These are phyloP conservation scores for Picochlorum sp. DNA, from an alignment of 139 green algal species.

Conservation along the genomic window DNA sequence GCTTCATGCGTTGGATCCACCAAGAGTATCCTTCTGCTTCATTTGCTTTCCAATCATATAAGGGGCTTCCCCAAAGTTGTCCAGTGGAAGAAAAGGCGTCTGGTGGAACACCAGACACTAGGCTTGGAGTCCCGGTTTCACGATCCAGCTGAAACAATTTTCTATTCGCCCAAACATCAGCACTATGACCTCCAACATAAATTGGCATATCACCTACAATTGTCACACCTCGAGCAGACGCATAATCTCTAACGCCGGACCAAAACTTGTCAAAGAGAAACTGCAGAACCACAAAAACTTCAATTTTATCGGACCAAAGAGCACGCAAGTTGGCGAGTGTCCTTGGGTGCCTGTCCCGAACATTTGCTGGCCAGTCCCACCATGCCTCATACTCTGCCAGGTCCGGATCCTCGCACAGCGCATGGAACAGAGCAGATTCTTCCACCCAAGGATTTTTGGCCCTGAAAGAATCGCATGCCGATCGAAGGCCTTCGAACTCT, in stretches of 20 bases:
- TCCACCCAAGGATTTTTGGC: constrained; percentile 77
- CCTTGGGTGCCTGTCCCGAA: constrained; percentile 39
- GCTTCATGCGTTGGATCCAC: constrained; percentile 77
- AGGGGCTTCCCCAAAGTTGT: constrained; percentile 93
- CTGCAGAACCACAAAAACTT: constrained; percentile 84
- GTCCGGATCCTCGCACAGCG: constrained; percentile 31
- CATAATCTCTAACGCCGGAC: constrained; percentile 73
- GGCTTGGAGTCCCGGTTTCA: constrained; percentile 23
- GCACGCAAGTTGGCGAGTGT: constrained; percentile 29
- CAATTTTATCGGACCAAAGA: constrained; percentile 53
- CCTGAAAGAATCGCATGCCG: constrained; percentile 42
- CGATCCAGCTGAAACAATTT: constrained; percentile 59
- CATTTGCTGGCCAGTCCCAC: constrained; percentile 83
- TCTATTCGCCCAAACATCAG: constrained; percentile 93
- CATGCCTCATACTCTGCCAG: constrained; percentile 46
- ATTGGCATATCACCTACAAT: constrained; percentile 98
- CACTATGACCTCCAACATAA: constrained; percentile 87
- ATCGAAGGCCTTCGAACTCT: constrained; percentile 31
- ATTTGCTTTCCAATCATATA: constrained; percentile 86
- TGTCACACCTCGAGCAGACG: constrained; percentile 71
- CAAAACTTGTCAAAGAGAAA: constrained; percentile 96
- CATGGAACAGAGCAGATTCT: constrained; percentile 83
- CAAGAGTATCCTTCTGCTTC: constrained; percentile 66
- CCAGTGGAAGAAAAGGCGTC: constrained; percentile 91
- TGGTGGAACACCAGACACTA: constrained; percentile 78